Evolutionary conservation across 2,329 filamentous ascomycete species (phyloP).

Genomic region (Epichloe coenophiala): DNA sequence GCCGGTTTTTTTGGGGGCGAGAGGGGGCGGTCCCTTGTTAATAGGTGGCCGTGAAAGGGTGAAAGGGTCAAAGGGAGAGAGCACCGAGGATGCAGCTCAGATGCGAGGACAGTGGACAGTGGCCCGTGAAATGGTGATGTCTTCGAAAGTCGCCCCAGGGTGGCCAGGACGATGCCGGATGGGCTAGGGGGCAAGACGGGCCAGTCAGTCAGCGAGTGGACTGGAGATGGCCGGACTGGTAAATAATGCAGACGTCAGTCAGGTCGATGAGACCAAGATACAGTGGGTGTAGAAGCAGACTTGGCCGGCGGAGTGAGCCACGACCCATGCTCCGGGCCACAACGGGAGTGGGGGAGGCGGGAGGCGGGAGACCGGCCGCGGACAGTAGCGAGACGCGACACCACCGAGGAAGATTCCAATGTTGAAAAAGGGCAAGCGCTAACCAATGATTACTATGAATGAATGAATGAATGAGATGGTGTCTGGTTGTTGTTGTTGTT

Average conservation of each 20-base stretch:
- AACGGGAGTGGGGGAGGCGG: slow-evolving; percentile 4
- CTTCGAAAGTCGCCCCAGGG: not conserved
- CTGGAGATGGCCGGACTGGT: not conserved
- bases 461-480: no score
- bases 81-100: no score
- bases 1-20: slow-evolving; percentile 11
- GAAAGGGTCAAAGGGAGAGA: no score
- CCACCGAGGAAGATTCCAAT: no score
- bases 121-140: not conserved
- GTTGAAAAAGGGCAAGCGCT: no score
- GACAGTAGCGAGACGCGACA: not conserved
- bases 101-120: not conserved
- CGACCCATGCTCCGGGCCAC: not conserved
- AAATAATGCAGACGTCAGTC: not conserved
- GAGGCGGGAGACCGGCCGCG: slow-evolving; percentile 5
- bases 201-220: not conserved
- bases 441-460: no score
- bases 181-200: not conserved
- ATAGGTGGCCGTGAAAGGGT: not conserved
- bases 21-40: not conserved
- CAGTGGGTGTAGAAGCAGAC: no score
- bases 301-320: no score
- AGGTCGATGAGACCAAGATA: not conserved
- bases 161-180: slow-evolving; percentile 2
- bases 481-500: no score